These are phyloP conservation scores for Chaetomium strumarium DNA, from an alignment of 2,329 filamentous ascomycete genomes.

Conservation along the genomic window DNA sequence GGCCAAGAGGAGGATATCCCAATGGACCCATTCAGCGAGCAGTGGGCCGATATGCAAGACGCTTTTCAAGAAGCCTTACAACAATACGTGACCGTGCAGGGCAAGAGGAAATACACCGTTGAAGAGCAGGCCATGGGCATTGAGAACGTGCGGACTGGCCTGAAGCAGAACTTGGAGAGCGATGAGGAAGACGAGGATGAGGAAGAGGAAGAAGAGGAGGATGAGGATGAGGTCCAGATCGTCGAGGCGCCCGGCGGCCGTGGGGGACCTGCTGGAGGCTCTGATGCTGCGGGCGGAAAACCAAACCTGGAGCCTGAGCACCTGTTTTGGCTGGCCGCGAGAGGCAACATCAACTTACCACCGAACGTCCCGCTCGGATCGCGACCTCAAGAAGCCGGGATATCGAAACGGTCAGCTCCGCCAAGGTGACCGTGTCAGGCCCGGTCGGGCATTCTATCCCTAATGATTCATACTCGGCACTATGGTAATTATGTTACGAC, in stretches of 20 bases:
- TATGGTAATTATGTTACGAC: too few relatives aligned
- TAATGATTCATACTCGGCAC: too few relatives aligned
- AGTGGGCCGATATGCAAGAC: conserved; percentile 33
- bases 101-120: conserved; percentile 62
- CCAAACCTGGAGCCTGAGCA: conserved; percentile 38
- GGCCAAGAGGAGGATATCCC: conserved; percentile 34
- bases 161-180: conserved; percentile 50
- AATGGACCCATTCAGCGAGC: conserved; percentile 31
- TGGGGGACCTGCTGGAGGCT: conserved; percentile 3
- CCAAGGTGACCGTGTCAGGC: neutral
- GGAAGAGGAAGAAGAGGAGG: conserved; percentile 46
- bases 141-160: conserved; percentile 65
- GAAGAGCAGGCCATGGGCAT: conserved; percentile 62
- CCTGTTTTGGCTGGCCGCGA: conserved; percentile 40
- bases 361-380: conserved; percentile 37
- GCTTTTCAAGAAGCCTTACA: conserved; percentile 30
- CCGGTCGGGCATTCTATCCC: too few relatives aligned
- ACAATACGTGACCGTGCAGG: conserved; percentile 40
- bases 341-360: conserved; percentile 42
- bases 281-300: neutral
- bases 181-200: conserved; percentile 53
- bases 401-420: conserved; percentile 8
- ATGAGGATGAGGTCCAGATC: conserved; percentile 41
- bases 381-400: conserved; percentile 10
- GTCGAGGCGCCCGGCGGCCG: neutral